A percentile compares a stretch with the other conserved stretches of the same genome.
Conservation (phyloP, 805 yeast species). For the Teunomyces tritomae region DNA sequence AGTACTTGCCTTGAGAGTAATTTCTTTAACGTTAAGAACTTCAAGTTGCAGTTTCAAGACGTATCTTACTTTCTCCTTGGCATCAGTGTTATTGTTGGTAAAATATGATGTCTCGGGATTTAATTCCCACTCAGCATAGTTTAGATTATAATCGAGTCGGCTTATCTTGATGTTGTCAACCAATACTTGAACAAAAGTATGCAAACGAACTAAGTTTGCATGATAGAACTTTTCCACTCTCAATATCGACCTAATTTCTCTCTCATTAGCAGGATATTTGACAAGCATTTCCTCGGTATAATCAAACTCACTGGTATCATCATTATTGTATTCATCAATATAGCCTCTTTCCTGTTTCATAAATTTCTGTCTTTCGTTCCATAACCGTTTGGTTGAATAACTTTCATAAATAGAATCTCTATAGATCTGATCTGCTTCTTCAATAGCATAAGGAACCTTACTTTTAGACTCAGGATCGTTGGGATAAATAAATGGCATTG, state of each 20-base stretch:
- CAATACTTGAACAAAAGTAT: conserved; percentile 62
- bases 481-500: conserved; percentile 68
- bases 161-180: conserved; percentile 62
- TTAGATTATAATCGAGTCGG: conserved; percentile 34
- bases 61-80: conserved; percentile 19
- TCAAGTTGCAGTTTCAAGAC: conserved; percentile 47
- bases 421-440: conserved; percentile 74
- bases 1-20: conserved; percentile 56
- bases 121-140: conserved; percentile 35
- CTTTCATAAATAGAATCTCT: conserved; percentile 61
- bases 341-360: conserved; percentile 70
- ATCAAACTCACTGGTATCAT: conserved; percentile 21
- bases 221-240: conserved; percentile 63
- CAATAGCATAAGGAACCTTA: conserved; percentile 66
- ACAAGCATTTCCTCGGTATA: conserved; percentile 19
- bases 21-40: conserved; percentile 58
- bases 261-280: conserved; percentile 33
- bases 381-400: conserved; percentile 65
- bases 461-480: conserved; percentile 19
- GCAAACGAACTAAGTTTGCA: conserved; percentile 50
- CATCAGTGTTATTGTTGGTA: conserved; percentile 10
- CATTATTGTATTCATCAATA: conserved; percentile 18
- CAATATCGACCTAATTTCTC: conserved; percentile 41
- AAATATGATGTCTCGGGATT: conserved; percentile 31
- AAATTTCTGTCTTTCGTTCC: conserved; percentile 68